Percentiles rank a stretch among this genome's conserved stretches.
Evolutionary conservation across 257 asterid genomes (phyloP).

Genomic region (Mentha longifolia): DNA sequence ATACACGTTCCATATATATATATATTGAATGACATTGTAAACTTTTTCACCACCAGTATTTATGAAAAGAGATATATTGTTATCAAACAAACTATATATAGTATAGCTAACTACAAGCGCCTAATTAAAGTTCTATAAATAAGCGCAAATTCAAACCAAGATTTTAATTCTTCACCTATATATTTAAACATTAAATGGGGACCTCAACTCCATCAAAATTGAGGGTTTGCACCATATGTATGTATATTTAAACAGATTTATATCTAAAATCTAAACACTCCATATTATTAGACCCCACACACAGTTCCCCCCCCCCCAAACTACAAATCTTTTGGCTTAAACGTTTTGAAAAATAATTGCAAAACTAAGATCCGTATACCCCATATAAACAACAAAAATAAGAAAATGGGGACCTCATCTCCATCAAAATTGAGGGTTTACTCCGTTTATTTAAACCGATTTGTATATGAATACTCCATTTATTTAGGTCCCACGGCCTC

Average conservation of each 20-base stretch:
- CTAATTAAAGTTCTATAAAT: not conserved
- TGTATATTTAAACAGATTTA: too few species aligned
- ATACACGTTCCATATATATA: too few species aligned
- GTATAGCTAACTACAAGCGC: not conserved
- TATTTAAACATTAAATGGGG: not conserved
- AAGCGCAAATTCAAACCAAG: not conserved
- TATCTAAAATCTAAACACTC: too few species aligned
- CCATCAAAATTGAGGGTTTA: not conserved
- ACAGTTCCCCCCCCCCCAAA: too few species aligned
- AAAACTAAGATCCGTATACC: not conserved
- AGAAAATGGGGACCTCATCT: not conserved
- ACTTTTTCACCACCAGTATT: not conserved
- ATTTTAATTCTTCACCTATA: too few species aligned
- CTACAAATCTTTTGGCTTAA: too few species aligned
- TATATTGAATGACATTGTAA: too few species aligned
- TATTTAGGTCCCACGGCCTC: not conserved
- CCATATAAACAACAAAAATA: not conserved
- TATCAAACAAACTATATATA: conserved; percentile 15
- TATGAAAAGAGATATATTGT: not conserved
- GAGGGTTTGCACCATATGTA: not conserved
- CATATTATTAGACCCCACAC: too few species aligned
- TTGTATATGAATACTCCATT: not conserved
- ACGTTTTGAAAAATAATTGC: not conserved
- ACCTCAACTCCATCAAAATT: not conserved
- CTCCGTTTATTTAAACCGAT: not conserved